Evolutionary conservation across 2,329 filamentous ascomycete genomes (phyloP), one percentile per base, ranked within the genome.

Genomic region (Cercospora sojina): DNA sequence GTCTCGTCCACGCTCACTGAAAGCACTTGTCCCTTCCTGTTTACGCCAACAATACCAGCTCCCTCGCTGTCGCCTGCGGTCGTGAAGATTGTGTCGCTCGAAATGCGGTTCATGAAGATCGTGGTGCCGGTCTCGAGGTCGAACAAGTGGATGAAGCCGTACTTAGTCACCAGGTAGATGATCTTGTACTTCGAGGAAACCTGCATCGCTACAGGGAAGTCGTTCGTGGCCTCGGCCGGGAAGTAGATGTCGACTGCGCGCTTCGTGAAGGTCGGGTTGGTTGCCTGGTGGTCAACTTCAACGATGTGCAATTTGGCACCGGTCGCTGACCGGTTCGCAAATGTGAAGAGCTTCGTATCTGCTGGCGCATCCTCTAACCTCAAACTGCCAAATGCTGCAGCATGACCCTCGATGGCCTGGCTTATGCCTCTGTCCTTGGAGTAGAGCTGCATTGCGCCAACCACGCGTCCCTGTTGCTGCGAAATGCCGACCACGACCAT

Each of bases 81-180:
- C 27, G 94, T 96, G 83, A 99, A 99, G 78, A 99, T 98, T 27
- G 95, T 99, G 78, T 99, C 95, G 83, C 93, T 97, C 35, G 95
- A 99, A 76, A 99, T 99, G 74, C 96, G 91, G 85, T 99, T 99
- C 93, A 99, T 96, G 87, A 97, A 99, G 78, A 99, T 95, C 79
- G 92, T 96, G 12, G 91, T 91, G 66, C 92, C 96, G 7, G 91
- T 95, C 83, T 99, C 96, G 65, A 99, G 88, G 77, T 99, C 96
- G 82, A 99, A 98, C 25, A 99, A 87, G 81, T 99, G 95, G 75
- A 99, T 98, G 82, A 98, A 99, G 62, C 95, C 95, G 76, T 97
- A 99, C 80, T 99, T 99, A 65, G 95, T 99, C 69, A 99, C 92
- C 75, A 99, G 88, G 81, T 97, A 97, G 76, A 99, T 90, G 77